Conservation (phyloP, 495 filamentous ascomycete genomes). For the Penicillium herquei region DNA sequence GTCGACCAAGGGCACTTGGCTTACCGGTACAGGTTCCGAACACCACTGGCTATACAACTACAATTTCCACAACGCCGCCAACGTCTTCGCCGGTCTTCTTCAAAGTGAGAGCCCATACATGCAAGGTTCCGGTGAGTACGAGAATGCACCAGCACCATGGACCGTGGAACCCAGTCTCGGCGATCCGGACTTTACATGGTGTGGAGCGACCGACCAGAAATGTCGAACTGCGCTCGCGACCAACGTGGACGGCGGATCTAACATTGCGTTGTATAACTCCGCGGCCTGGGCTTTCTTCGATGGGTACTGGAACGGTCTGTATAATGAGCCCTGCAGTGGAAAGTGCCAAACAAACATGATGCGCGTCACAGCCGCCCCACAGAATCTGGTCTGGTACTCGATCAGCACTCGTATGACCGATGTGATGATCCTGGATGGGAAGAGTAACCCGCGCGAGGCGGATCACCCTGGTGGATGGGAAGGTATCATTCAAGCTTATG, state of each 20-base stretch:
- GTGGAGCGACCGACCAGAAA: conserved; percentile 26
- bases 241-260: conserved; percentile 38
- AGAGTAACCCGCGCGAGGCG: conserved; percentile 30
- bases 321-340: conserved; percentile 32
- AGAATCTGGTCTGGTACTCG: conserved; percentile 42
- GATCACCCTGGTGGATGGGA: conserved; percentile 57
- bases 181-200: conserved; percentile 44
- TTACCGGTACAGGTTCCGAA: conserved; percentile 43
- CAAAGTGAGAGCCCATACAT: conserved; percentile 49
- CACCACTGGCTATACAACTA: conserved; percentile 53
- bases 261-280: conserved; percentile 54
- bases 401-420: conserved; percentile 39
- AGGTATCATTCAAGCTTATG: conserved; percentile 48
- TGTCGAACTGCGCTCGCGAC: conserved; percentile 43
- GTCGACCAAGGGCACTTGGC: conserved; percentile 42
- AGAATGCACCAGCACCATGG: conserved; percentile 46
- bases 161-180: conserved; percentile 31
- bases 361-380: conserved; percentile 29
- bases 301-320: conserved; percentile 31
- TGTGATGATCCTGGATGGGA: conserved; percentile 40
- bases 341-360: conserved; percentile 47
- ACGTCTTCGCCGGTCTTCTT: conserved; percentile 47
- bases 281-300: conserved; percentile 56
- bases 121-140: conserved; percentile 35
- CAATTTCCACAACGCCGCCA: conserved; percentile 46